Percentiles rank a stretch among this genome's conserved stretches.
These are phyloP conservation scores for Colletotrichum plurivorum DNA, from an alignment of 2,329 filamentous ascomycete genomes.

Conservation along the genomic window DNA sequence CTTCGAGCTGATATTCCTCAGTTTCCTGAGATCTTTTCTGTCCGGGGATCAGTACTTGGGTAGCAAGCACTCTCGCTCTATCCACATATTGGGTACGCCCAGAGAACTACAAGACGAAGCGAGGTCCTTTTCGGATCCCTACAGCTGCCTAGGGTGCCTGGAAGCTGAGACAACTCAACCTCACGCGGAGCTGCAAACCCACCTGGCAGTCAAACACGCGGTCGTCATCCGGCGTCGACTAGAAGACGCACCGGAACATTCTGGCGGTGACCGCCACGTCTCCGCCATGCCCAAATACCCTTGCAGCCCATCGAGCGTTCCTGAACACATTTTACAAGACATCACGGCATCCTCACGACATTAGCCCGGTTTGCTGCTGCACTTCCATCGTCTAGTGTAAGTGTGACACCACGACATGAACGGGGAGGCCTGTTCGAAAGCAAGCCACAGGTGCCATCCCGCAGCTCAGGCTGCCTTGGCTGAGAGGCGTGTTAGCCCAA, in stretches of 20 bases:
- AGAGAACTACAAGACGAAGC: too few species aligned
- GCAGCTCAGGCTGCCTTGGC: constrained; percentile 29
- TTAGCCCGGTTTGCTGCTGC: constrained; percentile 3
- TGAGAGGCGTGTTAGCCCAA: constrained; percentile 32
- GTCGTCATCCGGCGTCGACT: neutral
- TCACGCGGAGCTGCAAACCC: too few species aligned
- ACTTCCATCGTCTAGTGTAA: constrained; percentile 7
- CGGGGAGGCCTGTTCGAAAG: neutral
- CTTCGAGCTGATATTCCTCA: neutral
- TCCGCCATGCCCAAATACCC: neutral
- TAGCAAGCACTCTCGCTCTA: neutral
- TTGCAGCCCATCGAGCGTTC: neutral
- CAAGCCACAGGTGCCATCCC: constrained; percentile 1
- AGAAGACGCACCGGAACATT: neutral
- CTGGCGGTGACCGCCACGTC: constrained; percentile 2
- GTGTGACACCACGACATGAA: neutral
- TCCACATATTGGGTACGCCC: too few species aligned
- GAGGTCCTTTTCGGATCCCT: too few species aligned
- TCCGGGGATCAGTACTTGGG: neutral
- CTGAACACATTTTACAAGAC: constrained; percentile 1
- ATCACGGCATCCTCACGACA: neutral
- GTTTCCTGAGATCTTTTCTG: neutral
- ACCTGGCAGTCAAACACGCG: too few species aligned
- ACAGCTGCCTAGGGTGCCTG: constrained; percentile 1
- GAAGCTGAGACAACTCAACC: neutral